Evolutionary conservation across 108 stramenopile genomes (phyloP).

Genomic region (Nitzschia sp.): DNA sequence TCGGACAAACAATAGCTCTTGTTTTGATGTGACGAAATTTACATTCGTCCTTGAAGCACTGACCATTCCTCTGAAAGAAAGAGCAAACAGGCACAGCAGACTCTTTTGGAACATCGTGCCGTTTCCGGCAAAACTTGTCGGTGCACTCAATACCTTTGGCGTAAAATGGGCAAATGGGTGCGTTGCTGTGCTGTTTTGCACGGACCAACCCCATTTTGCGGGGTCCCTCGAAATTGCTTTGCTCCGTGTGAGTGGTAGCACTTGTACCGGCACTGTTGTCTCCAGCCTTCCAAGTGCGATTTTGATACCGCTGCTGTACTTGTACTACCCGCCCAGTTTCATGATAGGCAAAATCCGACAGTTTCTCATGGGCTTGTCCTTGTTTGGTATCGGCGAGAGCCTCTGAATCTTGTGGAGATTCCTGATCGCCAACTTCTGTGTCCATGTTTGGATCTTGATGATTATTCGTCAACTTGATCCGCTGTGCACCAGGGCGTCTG

Average conservation of each 20-base stretch:
- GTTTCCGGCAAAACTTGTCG: slow-evolving; percentile 59
- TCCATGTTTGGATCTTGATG: no score
- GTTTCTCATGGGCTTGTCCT: slow-evolving; percentile 11
- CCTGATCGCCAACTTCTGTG: no score
- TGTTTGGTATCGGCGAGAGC: not conserved
- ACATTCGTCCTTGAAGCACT: slow-evolving; percentile 71
- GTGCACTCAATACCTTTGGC: slow-evolving; percentile 63
- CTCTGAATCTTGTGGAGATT: no score
- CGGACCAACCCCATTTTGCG: slow-evolving; percentile 67
- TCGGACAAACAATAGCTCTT: slow-evolving; percentile 62
- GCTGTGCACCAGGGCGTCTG: not conserved
- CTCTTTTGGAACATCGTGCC: slow-evolving; percentile 76
- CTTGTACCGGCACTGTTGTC: not conserved
- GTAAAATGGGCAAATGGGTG: slow-evolving; percentile 65
- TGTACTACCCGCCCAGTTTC: slow-evolving; percentile 42
- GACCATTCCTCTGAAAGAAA: slow-evolving; percentile 76
- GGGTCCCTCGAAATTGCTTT: not conserved
- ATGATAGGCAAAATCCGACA: slow-evolving; percentile 64
- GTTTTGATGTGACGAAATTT: slow-evolving; percentile 75
- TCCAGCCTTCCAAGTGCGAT: slow-evolving; percentile 5
- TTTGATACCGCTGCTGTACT: not conserved
- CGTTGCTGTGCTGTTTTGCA: slow-evolving; percentile 47
- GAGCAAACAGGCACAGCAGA: slow-evolving; percentile 73
- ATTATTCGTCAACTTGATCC: not conserved
- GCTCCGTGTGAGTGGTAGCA: no score